Evolutionary conservation across 345 rosid genomes (phyloP).

Genomic region (Salix viminalis): DNA sequence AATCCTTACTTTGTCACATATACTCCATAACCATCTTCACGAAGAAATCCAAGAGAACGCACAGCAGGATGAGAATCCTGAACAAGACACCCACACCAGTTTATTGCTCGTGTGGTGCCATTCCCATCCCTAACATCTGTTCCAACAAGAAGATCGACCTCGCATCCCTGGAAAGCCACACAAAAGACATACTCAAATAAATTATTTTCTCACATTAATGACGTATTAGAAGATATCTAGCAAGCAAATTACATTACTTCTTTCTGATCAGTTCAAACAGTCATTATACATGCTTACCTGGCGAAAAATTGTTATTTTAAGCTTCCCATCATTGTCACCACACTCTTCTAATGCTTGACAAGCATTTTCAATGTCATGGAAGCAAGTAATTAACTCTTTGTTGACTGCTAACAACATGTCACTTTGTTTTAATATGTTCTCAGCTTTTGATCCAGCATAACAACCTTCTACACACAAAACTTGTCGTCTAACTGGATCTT

Average conservation of each 20-base stretch:
- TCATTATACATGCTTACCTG: conserved; percentile 42
- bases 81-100: conserved; percentile 92
- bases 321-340: conserved; percentile 50
- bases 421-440: conserved; percentile 70
- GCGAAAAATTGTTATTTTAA: conserved; percentile 70
- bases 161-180: conserved; percentile 56
- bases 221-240: not conserved
- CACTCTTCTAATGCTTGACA: conserved; percentile 58
- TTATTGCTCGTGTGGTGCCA: conserved; percentile 70
- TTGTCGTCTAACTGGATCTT: conserved; percentile 80
- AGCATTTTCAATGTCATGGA: conserved; percentile 75
- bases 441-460: conserved; percentile 92
- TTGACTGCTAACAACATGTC: conserved; percentile 92
- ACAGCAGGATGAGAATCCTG: conserved; percentile 92
- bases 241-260: not conserved
- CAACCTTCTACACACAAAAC: conserved; percentile 90
- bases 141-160: conserved; percentile 70
- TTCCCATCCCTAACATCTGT: conserved; percentile 87
- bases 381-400: conserved; percentile 87
- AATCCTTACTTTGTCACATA: conserved; percentile 61
- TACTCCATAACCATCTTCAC: conserved; percentile 87
- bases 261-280: not conserved
- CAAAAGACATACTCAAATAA: not conserved
- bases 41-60: conserved; percentile 94
- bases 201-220: too few relatives aligned